These are phyloP conservation scores for Anisodus acutangulus DNA, from an alignment of 257 asterid genomes.

Conservation along the genomic window DNA sequence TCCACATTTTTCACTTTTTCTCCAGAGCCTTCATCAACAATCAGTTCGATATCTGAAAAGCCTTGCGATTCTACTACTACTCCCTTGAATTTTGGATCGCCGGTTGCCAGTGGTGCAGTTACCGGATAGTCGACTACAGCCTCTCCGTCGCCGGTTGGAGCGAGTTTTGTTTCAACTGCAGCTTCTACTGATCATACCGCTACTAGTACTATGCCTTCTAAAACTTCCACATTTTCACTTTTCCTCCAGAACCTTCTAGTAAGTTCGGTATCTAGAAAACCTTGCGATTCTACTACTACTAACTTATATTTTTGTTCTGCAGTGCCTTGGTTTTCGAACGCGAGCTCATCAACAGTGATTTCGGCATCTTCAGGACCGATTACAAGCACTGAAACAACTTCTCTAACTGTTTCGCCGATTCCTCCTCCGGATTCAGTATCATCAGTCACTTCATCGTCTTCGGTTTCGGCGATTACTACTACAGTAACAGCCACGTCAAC, in stretches of 20 bases:
- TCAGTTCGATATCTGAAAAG: not conserved
- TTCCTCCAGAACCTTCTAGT: not conserved
- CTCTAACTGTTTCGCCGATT: not conserved
- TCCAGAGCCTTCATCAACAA: not conserved
- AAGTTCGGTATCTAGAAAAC: not conserved
- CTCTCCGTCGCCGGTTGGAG: too few relatives aligned
- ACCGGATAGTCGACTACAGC: too few relatives aligned
- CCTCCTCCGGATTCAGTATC: not conserved
- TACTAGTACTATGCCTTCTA: too few relatives aligned
- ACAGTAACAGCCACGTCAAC: not conserved
- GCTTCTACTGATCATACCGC: too few relatives aligned
- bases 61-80: not conserved
- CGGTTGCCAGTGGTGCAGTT: too few relatives aligned
- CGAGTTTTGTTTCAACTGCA: too few relatives aligned
- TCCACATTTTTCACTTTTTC: not conserved
- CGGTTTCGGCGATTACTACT: not conserved
- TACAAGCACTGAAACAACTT: not conserved
- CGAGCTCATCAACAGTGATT: not conserved
- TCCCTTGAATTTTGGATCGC: not conserved
- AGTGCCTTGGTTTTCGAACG: not conserved
- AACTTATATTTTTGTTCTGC: not conserved
- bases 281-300: slow-evolving; percentile 11
- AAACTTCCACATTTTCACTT: too few relatives aligned
- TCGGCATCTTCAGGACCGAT: not conserved
- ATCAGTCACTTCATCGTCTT: not conserved